A percentile compares a stretch with the other conserved stretches of the same genome.
Evolutionary conservation across 106 monocot species (phyloP).

Genomic region (Cymbidium sinense): DNA sequence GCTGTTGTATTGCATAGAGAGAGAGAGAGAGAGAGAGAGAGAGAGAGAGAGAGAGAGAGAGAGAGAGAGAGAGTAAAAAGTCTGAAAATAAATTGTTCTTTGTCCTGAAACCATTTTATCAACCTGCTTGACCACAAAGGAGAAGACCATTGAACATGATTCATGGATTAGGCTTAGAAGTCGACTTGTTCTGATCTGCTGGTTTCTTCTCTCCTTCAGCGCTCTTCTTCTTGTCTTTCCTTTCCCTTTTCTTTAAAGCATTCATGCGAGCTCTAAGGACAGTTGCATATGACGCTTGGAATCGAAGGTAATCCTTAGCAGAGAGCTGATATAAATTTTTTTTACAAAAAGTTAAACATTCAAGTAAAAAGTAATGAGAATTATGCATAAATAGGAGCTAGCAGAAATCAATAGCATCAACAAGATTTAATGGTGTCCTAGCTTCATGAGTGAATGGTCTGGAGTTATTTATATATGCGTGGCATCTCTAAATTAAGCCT

Average conservation of each 20-base stretch:
- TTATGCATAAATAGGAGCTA: not conserved
- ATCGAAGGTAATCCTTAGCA: constrained; percentile 4
- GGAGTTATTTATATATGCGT: too few species aligned
- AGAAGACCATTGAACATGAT: not conserved
- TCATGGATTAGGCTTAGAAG: not conserved
- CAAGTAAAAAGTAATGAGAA: not conserved
- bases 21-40: too few species aligned
- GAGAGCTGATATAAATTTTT: not conserved
- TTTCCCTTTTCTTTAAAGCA: constrained; percentile 6
- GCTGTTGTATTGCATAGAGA: too few species aligned
- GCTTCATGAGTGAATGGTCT: too few species aligned
- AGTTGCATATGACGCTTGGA: constrained; percentile 12
- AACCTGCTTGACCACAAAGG: not conserved
- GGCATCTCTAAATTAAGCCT: too few species aligned
- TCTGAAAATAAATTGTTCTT: too few species aligned
- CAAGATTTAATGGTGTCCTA: not conserved
- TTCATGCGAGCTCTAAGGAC: constrained; percentile 6
- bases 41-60: too few species aligned
- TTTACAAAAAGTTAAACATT: not conserved
- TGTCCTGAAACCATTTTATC: too few species aligned
- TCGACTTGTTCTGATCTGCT: not conserved
- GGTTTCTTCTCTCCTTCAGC: not conserved
- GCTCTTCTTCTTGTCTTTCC: constrained; percentile 9
- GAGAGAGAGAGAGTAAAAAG: too few species aligned
- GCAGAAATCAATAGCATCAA: not conserved